These are phyloP conservation scores for Myxozyma sirexii DNA, from an alignment of 805 yeast genomes.

Conservation along the genomic window DNA sequence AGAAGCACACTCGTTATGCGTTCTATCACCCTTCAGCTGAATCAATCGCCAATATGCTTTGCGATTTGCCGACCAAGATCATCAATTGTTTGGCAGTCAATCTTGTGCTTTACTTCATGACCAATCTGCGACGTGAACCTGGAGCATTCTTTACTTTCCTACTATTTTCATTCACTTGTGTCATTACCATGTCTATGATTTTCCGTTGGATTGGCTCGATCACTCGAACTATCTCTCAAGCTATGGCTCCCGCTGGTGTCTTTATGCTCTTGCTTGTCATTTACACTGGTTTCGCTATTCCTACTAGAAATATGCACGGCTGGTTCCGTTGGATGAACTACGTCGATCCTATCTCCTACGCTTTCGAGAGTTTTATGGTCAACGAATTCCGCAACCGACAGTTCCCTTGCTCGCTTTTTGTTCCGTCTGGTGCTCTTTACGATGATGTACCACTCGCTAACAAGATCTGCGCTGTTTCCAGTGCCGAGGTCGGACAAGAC, in stretches of 20 bases:
- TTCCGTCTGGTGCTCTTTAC: constrained; percentile 52
- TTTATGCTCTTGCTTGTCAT: constrained; percentile 53
- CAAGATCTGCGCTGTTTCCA: constrained; percentile 58
- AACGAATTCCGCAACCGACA: constrained; percentile 51
- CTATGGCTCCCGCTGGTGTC: constrained; percentile 63
- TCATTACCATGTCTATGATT: constrained; percentile 53
- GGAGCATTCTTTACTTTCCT: constrained; percentile 58
- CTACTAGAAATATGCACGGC: constrained; percentile 50
- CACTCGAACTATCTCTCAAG: constrained; percentile 54
- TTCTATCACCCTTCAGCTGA: constrained; percentile 76
- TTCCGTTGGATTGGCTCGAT: constrained; percentile 60
- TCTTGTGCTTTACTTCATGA: constrained; percentile 59
- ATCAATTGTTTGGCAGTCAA: constrained; percentile 50
- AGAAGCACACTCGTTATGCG: constrained; percentile 71
- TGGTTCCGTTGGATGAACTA: constrained; percentile 58
- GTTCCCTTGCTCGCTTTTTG: constrained; percentile 45
- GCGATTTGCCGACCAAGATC: constrained; percentile 66
- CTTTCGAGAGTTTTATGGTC: constrained; percentile 50
- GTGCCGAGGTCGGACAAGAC: constrained; percentile 55
- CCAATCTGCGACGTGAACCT: constrained; percentile 52
- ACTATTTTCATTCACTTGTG: constrained; percentile 50
- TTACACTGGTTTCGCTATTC: constrained; percentile 61
- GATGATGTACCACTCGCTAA: constrained; percentile 41
- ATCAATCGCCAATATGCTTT: constrained; percentile 61
- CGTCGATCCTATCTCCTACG: constrained; percentile 50